These are phyloP conservation scores for Penium margaritaceum DNA, from an alignment of 139 green algal genomes.

Conservation along the genomic window DNA sequence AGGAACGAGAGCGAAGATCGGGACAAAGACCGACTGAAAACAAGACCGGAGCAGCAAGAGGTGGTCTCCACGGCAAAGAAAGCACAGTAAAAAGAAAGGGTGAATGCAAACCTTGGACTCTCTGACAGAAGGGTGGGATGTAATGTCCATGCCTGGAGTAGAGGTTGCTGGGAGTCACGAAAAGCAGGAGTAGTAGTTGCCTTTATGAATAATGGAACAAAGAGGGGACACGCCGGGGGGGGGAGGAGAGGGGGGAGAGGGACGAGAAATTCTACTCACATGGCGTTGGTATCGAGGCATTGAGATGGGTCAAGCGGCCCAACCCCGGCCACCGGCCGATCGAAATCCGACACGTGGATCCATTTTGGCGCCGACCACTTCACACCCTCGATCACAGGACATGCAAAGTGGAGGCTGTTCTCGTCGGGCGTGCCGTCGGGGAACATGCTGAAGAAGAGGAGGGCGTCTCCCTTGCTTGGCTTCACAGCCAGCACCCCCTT, in stretches of 20 bases:
- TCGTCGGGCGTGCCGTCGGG: conserved; percentile 30
- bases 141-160: background rate
- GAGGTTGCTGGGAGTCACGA: too few relatives aligned
- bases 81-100: background rate
- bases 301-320: conserved; percentile 26
- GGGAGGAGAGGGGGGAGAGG: too few relatives aligned
- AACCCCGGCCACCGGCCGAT: background rate
- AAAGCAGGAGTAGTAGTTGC: too few relatives aligned
- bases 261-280: too few relatives aligned
- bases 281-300: conserved; percentile 30
- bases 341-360: conserved; percentile 57
- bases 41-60: background rate
- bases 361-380: conserved; percentile 82
- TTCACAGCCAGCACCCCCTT: conserved; percentile 36
- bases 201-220: too few relatives aligned
- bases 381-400: conserved; percentile 62
- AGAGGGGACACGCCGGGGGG: too few relatives aligned
- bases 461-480: conserved; percentile 45
- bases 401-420: conserved; percentile 55
- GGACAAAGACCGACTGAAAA: background rate
- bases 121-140: background rate
- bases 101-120: too few relatives aligned
- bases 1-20: background rate
- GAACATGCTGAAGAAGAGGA: conserved; percentile 50
- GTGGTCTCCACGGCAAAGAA: too few relatives aligned